A percentile compares a stretch with the other conserved stretches of the same genome.
phyloP scores from a whole-genome alignment of 169 alveolate genomes.

The Eimeria mitis region DNA sequence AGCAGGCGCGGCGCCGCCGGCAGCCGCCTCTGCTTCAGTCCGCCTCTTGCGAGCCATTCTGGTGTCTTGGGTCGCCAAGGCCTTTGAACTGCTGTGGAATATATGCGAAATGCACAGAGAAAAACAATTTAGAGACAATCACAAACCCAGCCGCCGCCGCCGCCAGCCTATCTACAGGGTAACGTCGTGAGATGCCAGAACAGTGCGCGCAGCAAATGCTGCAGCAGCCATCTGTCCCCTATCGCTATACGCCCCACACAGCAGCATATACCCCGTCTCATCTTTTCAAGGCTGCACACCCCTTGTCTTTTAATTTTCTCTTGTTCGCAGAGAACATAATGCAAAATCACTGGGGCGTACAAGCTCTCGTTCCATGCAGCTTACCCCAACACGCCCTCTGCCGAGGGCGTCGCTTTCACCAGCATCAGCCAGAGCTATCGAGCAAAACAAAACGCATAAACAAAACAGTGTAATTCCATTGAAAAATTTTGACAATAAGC shows the following conservation, averaged over 20 bases:
- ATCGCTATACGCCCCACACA: conserved; percentile 57
- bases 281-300: background rate
- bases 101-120: conserved; percentile 1
- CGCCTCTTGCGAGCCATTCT: conserved; percentile 83
- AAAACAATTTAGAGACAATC: conserved; percentile 34
- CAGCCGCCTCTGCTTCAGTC: conserved; percentile 77
- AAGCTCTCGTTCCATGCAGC: background rate
- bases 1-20: conserved; percentile 72
- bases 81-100: conserved; percentile 39
- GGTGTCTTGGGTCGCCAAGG: conserved; percentile 56
- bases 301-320: background rate
- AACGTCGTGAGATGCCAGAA: conserved; percentile 72
- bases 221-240: conserved; percentile 74
- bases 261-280: conserved; percentile 13
- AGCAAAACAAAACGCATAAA: background rate
- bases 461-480: background rate
- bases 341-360: background rate
- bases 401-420: conserved; percentile 23
- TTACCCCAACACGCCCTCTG: background rate
- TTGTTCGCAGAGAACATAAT: background rate
- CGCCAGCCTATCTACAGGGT: conserved; percentile 36
- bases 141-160: background rate
- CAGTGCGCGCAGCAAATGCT: conserved; percentile 72
- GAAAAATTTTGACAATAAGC: background rate
- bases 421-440: background rate